Conservation (phyloP, 805 yeast genomes). For the Ogataea henricii region DNA sequence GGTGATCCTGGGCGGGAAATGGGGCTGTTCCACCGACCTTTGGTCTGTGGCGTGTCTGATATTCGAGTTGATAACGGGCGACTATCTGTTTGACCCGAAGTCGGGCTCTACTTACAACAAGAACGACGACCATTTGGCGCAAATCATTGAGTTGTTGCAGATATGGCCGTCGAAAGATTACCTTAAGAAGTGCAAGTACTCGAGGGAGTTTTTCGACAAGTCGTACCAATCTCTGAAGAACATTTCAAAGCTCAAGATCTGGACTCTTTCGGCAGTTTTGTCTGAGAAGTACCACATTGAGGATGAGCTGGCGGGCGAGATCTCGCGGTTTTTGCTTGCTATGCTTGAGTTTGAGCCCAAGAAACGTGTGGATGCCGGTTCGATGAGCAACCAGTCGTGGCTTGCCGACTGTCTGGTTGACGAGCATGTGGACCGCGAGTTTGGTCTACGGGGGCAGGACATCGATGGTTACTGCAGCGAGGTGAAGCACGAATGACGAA, state of each 20-base stretch:
- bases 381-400: constrained; percentile 57
- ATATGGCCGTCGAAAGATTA: constrained; percentile 41
- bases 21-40: constrained; percentile 66
- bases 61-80: constrained; percentile 63
- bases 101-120: constrained; percentile 47
- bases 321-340: constrained; percentile 49
- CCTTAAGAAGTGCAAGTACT: constrained; percentile 41
- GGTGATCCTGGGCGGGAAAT: constrained; percentile 54
- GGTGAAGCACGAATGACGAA: constrained; percentile 10
- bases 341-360: constrained; percentile 52
- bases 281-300: constrained; percentile 51
- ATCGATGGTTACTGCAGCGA: constrained; percentile 35
- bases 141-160: constrained; percentile 53
- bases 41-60: constrained; percentile 64
- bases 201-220: constrained; percentile 44
- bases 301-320: constrained; percentile 38
- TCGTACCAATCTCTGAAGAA: constrained; percentile 39
- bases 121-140: constrained; percentile 66
- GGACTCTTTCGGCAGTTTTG: constrained; percentile 53
- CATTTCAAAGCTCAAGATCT: constrained; percentile 50
- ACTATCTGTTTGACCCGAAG: constrained; percentile 62
- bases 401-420: constrained; percentile 34
- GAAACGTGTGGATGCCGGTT: constrained; percentile 55
- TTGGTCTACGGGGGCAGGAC: constrained; percentile 36
- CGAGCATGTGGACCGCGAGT: constrained; percentile 27